Conservation (phyloP, 495 filamentous ascomycete species). For the Penicillium robsamsonii region DNA sequence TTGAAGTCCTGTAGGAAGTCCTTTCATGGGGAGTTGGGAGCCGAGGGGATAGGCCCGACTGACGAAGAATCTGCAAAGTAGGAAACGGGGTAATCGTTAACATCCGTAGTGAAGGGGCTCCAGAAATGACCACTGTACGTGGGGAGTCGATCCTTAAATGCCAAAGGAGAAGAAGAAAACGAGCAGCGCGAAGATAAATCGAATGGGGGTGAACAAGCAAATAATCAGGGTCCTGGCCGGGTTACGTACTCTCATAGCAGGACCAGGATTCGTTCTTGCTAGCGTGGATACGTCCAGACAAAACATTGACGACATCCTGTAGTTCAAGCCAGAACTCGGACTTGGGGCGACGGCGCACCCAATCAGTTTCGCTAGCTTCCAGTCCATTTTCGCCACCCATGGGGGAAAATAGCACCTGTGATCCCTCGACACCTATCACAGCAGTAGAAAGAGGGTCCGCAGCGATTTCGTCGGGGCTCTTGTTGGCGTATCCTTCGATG, state of each 20-base stretch:
- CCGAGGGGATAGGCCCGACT: slow-evolving; percentile 22
- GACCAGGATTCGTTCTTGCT: slow-evolving; percentile 24
- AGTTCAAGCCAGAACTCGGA: slow-evolving; percentile 81
- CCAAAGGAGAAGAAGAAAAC: neutral
- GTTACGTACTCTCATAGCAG: slow-evolving; percentile 38
- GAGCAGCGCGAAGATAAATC: neutral
- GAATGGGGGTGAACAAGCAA: slow-evolving; percentile 5
- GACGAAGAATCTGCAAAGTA: slow-evolving; percentile 21
- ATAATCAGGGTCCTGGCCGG: slow-evolving; percentile 8
- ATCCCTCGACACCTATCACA: slow-evolving; percentile 91
- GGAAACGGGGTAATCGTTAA: slow-evolving; percentile 18
- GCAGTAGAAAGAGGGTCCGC: slow-evolving; percentile 66
- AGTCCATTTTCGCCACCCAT: slow-evolving; percentile 63
- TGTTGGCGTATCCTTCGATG: slow-evolving; percentile 71
- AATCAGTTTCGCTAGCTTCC: slow-evolving; percentile 88
- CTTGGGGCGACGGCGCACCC: slow-evolving; percentile 82
- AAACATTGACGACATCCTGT: slow-evolving; percentile 77
- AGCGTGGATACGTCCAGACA: slow-evolving; percentile 66
- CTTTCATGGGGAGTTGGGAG: slow-evolving; percentile 25
- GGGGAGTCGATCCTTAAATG: neutral
- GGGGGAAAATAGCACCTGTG: slow-evolving; percentile 78
- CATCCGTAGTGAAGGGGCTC: slow-evolving; percentile 4
- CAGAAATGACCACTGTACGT: neutral
- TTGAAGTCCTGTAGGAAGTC: slow-evolving; percentile 4
- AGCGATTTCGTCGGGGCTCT: slow-evolving; percentile 63